A percentile compares a stretch with the other conserved stretches of the same genome.
These are phyloP conservation scores for Dacryopinax spathularia DNA, from an alignment of 768 basidiomycete genomes.

Conservation along the genomic window DNA sequence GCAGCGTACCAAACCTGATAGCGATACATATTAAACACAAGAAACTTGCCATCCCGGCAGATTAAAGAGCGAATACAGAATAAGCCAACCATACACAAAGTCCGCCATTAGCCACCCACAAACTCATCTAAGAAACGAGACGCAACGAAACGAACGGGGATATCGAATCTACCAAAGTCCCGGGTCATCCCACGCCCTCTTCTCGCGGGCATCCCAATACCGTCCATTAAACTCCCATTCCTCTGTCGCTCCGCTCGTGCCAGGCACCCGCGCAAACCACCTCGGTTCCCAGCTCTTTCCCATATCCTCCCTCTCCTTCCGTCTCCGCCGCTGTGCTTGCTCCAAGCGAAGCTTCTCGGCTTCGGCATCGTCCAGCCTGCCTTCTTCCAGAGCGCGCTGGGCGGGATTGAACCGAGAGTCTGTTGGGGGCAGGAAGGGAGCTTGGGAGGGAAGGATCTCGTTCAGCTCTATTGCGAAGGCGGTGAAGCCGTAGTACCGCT, in stretches of 20 bases:
- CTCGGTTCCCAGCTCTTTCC: conserved; percentile 31
- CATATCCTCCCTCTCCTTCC: conserved; percentile 43
- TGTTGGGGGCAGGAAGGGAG: conserved; percentile 53
- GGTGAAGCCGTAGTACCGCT: conserved; percentile 72
- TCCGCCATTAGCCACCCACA: too few relatives aligned
- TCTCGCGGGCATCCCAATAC: conserved; percentile 66
- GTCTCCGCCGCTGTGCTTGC: conserved; percentile 59
- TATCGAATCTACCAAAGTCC: conserved; percentile 8
- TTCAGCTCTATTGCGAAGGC: conserved; percentile 66
- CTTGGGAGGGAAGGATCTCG: conserved; percentile 55
- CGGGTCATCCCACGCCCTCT: conserved; percentile 37
- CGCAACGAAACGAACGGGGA: neutral
- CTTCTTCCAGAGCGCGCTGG: conserved; percentile 69
- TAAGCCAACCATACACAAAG: too few relatives aligned
- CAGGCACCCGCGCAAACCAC: conserved; percentile 45
- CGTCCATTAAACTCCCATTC: conserved; percentile 67
- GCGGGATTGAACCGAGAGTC: conserved; percentile 74
- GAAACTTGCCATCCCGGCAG: too few relatives aligned
- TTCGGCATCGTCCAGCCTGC: conserved; percentile 56
- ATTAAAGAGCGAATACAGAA: too few relatives aligned
- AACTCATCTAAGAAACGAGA: too few relatives aligned
- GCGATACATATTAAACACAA: too few relatives aligned
- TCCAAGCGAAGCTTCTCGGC: conserved; percentile 56
- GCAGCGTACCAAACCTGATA: too few relatives aligned
- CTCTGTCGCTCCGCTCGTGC: conserved; percentile 33